Conservation (phyloP, 805 yeast species). For the Myxozyma sirexii region DNA sequence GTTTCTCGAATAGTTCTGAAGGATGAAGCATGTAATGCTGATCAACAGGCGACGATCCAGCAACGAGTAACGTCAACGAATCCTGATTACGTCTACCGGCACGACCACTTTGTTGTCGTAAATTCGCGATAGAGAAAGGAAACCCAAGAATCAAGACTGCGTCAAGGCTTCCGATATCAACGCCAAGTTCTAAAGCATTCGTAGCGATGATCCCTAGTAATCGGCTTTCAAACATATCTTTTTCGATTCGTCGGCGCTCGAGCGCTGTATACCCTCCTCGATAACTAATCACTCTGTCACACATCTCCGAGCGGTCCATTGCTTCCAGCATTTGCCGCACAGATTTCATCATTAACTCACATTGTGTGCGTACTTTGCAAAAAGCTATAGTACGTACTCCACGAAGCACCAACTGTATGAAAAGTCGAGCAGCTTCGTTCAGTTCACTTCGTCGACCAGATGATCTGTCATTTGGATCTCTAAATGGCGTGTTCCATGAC, state of each 20-base stretch:
- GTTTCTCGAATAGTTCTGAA: slow-evolving; percentile 54
- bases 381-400: slow-evolving; percentile 84
- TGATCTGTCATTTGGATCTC: slow-evolving; percentile 59
- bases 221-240: slow-evolving; percentile 85
- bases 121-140: slow-evolving; percentile 81
- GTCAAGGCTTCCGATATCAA: slow-evolving; percentile 90
- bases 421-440: slow-evolving; percentile 70
- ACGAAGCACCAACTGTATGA: slow-evolving; percentile 64
- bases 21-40: slow-evolving; percentile 79
- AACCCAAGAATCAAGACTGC: slow-evolving; percentile 92
- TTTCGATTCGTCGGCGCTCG: slow-evolving; percentile 86
- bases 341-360: slow-evolving; percentile 86
- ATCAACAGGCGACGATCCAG: slow-evolving; percentile 81
- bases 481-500: slow-evolving; percentile 81
- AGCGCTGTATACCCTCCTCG: slow-evolving; percentile 91
- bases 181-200: slow-evolving; percentile 92
- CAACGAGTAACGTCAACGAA: slow-evolving; percentile 81
- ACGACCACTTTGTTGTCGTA: slow-evolving; percentile 95
- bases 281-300: slow-evolving; percentile 80
- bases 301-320: slow-evolving; percentile 47
- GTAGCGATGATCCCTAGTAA: slow-evolving; percentile 89
- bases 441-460: slow-evolving; percentile 71
- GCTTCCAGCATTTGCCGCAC: slow-evolving; percentile 58
- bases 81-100: slow-evolving; percentile 90
- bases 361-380: slow-evolving; percentile 81